These are phyloP conservation scores for Neltuma alba DNA, from an alignment of 306 rosid genomes.

Conservation along the genomic window DNA sequence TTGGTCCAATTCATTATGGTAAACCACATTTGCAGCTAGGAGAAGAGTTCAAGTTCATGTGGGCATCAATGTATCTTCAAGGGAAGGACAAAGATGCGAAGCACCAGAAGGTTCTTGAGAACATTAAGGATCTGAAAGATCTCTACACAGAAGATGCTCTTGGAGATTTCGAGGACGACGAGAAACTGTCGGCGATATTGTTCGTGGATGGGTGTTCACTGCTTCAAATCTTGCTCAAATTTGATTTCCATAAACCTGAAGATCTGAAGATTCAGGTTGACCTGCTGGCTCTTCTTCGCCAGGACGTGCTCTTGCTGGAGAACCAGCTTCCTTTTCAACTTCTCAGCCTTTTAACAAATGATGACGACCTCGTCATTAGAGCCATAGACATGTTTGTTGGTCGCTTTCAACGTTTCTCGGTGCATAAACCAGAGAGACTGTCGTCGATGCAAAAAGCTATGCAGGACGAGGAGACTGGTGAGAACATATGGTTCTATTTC, in stretches of 20 bases:
- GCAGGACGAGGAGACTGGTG: no score
- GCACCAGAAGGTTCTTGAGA: not conserved
- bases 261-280: not conserved
- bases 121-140: not conserved
- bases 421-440: not conserved
- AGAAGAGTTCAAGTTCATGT: not conserved
- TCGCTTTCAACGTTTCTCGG: not conserved
- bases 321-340: constrained; percentile 22
- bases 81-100: not conserved
- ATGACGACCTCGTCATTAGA: fast-evolving
- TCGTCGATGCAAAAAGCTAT: not conserved
- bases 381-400: not conserved
- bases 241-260: not conserved
- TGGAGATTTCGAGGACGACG: not conserved
- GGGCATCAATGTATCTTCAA: not conserved
- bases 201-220: constrained; percentile 32
- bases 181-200: not conserved
- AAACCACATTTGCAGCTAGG: not conserved
- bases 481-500: no score
- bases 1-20: not conserved
- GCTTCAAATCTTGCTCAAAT: constrained; percentile 3
- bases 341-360: constrained; percentile 1
- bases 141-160: not conserved
- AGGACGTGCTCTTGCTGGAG: constrained; percentile 30
- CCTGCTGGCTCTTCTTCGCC: constrained; percentile 11